Evolutionary conservation across 2,329 filamentous ascomycete genomes (phyloP).

Genomic region (Ascochyta koolunga): DNA sequence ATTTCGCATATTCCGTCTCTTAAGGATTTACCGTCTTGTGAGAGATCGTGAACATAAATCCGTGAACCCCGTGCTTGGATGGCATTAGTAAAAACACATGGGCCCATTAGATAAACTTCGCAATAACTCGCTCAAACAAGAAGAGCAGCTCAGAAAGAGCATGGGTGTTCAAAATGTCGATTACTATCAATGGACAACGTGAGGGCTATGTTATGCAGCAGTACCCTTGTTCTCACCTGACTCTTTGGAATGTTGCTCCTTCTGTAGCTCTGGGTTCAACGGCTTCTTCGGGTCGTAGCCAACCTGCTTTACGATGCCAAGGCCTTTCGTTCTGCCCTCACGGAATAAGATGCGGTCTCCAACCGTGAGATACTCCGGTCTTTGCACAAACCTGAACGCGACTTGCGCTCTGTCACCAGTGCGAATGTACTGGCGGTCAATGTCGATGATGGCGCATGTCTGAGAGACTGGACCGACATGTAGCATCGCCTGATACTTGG

Average conservation of each 20-base stretch:
- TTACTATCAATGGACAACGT: neutral
- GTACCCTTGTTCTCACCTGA: conserved; percentile 17
- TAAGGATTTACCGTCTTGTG: neutral
- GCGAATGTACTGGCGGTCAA: conserved; percentile 92
- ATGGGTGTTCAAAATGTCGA: neutral
- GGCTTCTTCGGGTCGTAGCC: conserved; percentile 75
- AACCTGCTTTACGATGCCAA: conserved; percentile 91
- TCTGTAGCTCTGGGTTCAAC: conserved; percentile 42
- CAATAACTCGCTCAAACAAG: conserved; percentile 4
- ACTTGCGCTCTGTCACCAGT: conserved; percentile 94
- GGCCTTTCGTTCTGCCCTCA: conserved; percentile 91
- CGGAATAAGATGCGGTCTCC: conserved; percentile 92
- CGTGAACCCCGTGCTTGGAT: neutral
- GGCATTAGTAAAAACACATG: neutral
- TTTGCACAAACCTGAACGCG: conserved; percentile 91
- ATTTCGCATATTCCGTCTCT: too few species aligned
- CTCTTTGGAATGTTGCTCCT: conserved; percentile 30
- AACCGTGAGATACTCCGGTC: conserved; percentile 87
- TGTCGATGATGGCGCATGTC: conserved; percentile 96
- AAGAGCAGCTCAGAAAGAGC: neutral
- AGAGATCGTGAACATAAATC: neutral
- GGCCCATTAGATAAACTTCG: conserved; percentile 1
- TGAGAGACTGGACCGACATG: conserved; percentile 95
- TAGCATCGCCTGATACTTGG: conserved; percentile 96
- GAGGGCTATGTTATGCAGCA: conserved; percentile 2